Evolutionary conservation across 2,329 filamentous ascomycete species (phyloP).

Genomic region (Fusarium sp.): DNA sequence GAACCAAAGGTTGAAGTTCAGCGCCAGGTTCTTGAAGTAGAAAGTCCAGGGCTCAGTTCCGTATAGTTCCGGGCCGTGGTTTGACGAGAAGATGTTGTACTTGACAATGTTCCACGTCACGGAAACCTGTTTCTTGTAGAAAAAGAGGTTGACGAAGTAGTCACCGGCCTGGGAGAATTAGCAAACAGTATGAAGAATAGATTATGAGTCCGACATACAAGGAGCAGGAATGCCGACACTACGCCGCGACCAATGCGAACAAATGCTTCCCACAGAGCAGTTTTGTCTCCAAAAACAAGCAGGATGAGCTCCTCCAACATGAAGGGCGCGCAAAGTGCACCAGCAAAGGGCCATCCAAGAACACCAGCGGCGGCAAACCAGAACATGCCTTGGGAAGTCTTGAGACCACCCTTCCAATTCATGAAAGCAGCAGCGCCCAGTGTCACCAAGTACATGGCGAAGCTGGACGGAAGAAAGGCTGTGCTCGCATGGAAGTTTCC

Average conservation of each 20-base stretch:
- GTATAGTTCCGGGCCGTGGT: constrained; percentile 89
- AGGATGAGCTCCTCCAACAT: constrained; percentile 80
- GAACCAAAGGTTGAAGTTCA: constrained; percentile 98
- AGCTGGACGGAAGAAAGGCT: constrained; percentile 91
- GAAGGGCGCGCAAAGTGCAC: constrained; percentile 84
- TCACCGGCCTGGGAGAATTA: constrained; percentile 69
- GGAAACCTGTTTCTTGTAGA: constrained; percentile 82
- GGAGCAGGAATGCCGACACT: constrained; percentile 73
- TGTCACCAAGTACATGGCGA: constrained; percentile 95
- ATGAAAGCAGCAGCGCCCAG: constrained; percentile 90
- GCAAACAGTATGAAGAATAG: background rate
- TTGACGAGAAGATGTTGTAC: constrained; percentile 91
- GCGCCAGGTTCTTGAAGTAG: constrained; percentile 87
- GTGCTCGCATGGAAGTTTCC: constrained; percentile 94
- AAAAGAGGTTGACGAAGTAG: constrained; percentile 80
- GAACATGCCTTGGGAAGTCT: constrained; percentile 85
- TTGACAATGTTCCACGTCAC: constrained; percentile 93
- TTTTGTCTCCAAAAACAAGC: constrained; percentile 64
- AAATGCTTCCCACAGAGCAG: constrained; percentile 70
- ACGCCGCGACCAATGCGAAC: constrained; percentile 75
- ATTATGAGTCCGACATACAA: constrained; percentile 65
- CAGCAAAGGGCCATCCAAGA: constrained; percentile 94
- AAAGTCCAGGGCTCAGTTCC: constrained; percentile 98
- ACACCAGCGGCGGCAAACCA: constrained; percentile 90
- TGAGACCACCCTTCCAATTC: constrained; percentile 84